phyloP scores from a whole-genome alignment of 2,329 filamentous ascomycete species.

The Pleomassaria siparia region DNA sequence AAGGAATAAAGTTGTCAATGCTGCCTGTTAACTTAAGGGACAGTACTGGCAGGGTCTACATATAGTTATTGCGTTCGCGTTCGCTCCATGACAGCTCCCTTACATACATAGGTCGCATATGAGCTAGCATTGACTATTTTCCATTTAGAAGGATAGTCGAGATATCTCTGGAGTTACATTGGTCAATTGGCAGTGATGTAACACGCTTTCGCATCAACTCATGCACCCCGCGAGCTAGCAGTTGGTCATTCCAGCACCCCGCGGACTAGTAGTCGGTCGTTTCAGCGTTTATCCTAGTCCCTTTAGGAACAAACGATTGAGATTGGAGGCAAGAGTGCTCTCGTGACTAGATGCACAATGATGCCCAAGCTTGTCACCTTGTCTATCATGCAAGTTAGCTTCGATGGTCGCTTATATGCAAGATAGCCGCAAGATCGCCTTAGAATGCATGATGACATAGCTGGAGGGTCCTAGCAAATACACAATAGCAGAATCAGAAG shows the following conservation, averaged over 20 bases:
- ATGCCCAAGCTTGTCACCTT: neutral
- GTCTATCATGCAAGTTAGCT: neutral
- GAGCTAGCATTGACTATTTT: neutral
- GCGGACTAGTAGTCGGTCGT: neutral
- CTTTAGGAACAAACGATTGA: neutral
- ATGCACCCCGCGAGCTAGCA: neutral
- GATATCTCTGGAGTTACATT: neutral
- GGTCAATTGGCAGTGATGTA: constrained; percentile 1
- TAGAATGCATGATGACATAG: neutral
- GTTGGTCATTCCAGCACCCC: neutral
- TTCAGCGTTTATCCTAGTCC: neutral
- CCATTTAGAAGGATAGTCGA: too few relatives aligned
- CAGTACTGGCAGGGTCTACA: neutral
- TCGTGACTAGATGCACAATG: neutral
- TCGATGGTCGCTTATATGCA: neutral
- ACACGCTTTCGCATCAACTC: constrained; percentile 2
- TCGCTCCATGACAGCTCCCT: neutral
- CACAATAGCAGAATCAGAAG: too few relatives aligned
- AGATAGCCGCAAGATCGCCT: neutral
- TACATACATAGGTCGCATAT: neutral
- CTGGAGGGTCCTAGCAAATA: too few relatives aligned
- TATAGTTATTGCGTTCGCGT: neutral
- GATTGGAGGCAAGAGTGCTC: neutral
- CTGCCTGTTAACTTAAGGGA: neutral
- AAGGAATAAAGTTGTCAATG: neutral